Evolutionary conservation across 352 stramenopile species (phyloP).

Genomic region (Phytophthora aleatoria): DNA sequence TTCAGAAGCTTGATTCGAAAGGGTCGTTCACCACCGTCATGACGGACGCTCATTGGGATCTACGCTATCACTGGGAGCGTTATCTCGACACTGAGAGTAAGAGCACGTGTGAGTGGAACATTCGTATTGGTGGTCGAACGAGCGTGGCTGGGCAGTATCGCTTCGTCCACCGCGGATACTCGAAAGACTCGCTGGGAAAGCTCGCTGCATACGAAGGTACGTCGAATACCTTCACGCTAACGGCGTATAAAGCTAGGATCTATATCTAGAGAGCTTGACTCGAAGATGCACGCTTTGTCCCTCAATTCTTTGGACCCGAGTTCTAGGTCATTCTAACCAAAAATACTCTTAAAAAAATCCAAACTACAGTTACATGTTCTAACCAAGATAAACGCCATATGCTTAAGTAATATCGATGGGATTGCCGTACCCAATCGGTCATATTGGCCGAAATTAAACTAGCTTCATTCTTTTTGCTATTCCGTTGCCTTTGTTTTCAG

Average conservation of each 20-base stretch:
- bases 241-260: not conserved
- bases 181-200: constrained; percentile 37
- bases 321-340: too few relatives aligned
- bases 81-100: constrained; percentile 38
- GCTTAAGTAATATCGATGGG: too few relatives aligned
- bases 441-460: too few relatives aligned
- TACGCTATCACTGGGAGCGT: constrained; percentile 50
- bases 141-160: constrained; percentile 46
- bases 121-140: constrained; percentile 27
- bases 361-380: too few relatives aligned
- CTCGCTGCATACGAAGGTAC: constrained; percentile 39
- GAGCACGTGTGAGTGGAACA: constrained; percentile 15
- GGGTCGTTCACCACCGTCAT: constrained; percentile 37
- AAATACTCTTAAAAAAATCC: too few relatives aligned
- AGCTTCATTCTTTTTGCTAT: too few relatives aligned
- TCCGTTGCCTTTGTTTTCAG: too few relatives aligned
- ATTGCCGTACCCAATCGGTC: too few relatives aligned
- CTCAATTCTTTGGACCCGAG: too few relatives aligned
- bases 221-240: constrained; percentile 37
- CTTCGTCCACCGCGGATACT: constrained; percentile 51
- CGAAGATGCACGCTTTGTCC: too few relatives aligned
- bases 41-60: constrained; percentile 60
- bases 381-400: too few relatives aligned
- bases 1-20: constrained; percentile 36
- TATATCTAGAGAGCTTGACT: too few relatives aligned